phyloP scores from a whole-genome alignment of 805 yeast genomes.

The Candida bentonensis region DNA sequence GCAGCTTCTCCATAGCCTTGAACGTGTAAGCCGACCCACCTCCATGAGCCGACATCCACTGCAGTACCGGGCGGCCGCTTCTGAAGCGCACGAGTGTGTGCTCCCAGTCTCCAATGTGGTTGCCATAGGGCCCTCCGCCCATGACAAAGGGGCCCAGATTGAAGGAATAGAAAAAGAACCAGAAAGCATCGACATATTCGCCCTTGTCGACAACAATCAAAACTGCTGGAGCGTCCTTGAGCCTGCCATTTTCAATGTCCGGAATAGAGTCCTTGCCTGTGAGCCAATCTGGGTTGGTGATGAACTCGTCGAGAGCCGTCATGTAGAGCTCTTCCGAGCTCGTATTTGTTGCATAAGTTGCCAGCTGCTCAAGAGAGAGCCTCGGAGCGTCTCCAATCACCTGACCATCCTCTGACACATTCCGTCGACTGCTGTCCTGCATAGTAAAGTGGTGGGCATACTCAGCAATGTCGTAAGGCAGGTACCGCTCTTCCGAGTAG shows the following conservation, averaged over 20 bases:
- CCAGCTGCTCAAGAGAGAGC: background rate
- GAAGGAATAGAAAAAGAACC: conserved; percentile 93
- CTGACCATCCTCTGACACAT: conserved; percentile 6
- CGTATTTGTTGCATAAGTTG: conserved; percentile 18
- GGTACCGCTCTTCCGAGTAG: conserved; percentile 76
- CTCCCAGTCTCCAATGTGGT: conserved; percentile 98
- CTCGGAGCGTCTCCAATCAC: conserved; percentile 16
- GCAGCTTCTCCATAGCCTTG: conserved; percentile 56
- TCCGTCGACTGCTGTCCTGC: conserved; percentile 22
- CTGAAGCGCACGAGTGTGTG: conserved; percentile 78
- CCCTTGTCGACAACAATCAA: conserved; percentile 83
- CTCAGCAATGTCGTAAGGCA: conserved; percentile 68
- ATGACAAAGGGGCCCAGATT: conserved; percentile 92
- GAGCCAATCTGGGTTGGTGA: conserved; percentile 66
- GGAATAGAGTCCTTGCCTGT: conserved; percentile 63
- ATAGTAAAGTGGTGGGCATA: conserved; percentile 56
- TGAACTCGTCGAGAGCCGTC: conserved; percentile 60
- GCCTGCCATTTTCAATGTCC: conserved; percentile 52
- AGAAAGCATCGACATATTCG: conserved; percentile 84
- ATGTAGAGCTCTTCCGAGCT: conserved; percentile 33
- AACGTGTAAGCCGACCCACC: conserved; percentile 87
- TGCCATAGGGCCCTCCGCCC: conserved; percentile 96
- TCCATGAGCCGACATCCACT: conserved; percentile 98
- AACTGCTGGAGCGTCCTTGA: conserved; percentile 65
- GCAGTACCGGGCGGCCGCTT: conserved; percentile 62